These are phyloP conservation scores for Solanum phureja DNA, from an alignment of 257 asterid species.

Conservation along the genomic window DNA sequence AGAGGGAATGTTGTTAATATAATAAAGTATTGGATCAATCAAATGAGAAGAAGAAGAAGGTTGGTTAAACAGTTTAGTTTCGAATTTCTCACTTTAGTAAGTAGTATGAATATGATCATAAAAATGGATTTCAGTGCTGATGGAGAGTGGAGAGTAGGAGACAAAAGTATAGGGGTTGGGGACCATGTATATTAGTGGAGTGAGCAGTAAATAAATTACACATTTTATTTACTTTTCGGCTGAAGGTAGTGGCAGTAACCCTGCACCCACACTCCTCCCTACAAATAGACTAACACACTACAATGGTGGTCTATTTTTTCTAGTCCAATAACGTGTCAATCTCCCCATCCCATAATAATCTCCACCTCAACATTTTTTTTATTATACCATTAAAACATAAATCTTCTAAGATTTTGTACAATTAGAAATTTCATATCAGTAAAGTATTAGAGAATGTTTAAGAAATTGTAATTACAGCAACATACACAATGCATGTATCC, in stretches of 20 bases:
- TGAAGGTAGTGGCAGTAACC: not conserved
- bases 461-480: not conserved
- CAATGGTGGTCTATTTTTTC: not conserved
- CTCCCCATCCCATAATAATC: not conserved
- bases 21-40: not conserved
- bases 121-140: not conserved
- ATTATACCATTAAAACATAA: not conserved
- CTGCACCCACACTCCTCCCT: not conserved
- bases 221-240: not conserved
- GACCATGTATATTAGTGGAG: not conserved
- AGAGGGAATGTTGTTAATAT: conserved; percentile 22
- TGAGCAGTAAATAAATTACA: not conserved
- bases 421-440: not conserved
- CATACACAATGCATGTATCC: not conserved
- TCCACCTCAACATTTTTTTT: not conserved
- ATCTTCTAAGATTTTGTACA: not conserved
- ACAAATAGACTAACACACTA: not conserved
- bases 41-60: not conserved
- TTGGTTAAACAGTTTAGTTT: not conserved
- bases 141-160: not conserved
- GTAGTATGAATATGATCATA: not conserved
- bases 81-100: not conserved
- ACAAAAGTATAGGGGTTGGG: not conserved
- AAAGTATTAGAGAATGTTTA: not conserved
- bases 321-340: not conserved